A percentile compares a stretch with the other conserved stretches of the same genome.
Conservation (phyloP, 2,329 filamentous ascomycete species). For the Atkinsonella texensis region DNA sequence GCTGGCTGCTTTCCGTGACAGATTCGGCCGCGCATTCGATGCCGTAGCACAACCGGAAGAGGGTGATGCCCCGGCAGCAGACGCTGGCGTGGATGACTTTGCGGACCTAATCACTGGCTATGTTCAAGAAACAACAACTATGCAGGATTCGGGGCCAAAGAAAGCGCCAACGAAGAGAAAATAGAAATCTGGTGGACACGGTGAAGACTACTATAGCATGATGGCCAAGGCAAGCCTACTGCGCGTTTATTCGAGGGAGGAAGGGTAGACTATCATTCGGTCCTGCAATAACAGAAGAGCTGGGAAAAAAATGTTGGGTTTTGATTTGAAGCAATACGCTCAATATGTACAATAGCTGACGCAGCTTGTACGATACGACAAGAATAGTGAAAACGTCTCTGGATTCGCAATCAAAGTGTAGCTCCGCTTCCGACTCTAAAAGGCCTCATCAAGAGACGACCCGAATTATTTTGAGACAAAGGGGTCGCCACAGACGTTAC, state of each 20-base stretch:
- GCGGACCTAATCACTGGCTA: constrained; percentile 42
- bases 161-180: constrained; percentile 37
- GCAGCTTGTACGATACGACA: constrained; percentile 24
- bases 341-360: constrained; percentile 23
- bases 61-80: constrained; percentile 17
- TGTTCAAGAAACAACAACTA: constrained; percentile 24
- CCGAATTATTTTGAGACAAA: background rate
- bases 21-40: constrained; percentile 81
- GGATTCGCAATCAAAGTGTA: constrained; percentile 7
- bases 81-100: constrained; percentile 19
- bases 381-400: constrained; percentile 13
- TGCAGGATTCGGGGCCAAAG: constrained; percentile 26
- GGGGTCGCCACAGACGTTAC: constrained; percentile 1
- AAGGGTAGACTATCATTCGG: no score
- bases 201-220: no score
- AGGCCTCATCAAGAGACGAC: constrained; percentile 1
- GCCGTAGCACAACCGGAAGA: constrained; percentile 26
- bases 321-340: constrained; percentile 8
- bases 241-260: no score
- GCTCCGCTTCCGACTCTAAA: constrained; percentile 1
- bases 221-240: no score
- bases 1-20: constrained; percentile 70
- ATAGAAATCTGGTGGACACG: constrained; percentile 13
- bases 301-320: background rate
- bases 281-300: no score